Conservation (phyloP, 371 early-diverging fungal species). For the Lichtheimia ornata region DNA sequence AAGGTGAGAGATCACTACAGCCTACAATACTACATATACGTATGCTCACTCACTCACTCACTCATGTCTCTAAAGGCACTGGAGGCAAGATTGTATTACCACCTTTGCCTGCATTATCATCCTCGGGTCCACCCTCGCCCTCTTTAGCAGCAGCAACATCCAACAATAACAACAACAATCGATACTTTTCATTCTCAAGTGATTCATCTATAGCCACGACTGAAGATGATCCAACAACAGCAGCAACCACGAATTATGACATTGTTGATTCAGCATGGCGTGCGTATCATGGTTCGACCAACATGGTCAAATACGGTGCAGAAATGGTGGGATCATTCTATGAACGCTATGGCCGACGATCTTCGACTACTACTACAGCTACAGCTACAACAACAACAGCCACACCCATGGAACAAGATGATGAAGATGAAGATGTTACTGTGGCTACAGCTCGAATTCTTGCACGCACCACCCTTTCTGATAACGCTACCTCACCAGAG, state of each 20-base stretch:
- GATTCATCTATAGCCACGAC: slow-evolving; percentile 22
- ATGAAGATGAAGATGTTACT: slow-evolving; percentile 37
- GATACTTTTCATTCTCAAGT: slow-evolving; percentile 24
- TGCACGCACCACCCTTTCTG: slow-evolving; percentile 34
- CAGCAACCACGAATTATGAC: slow-evolving; percentile 60
- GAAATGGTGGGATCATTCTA: slow-evolving; percentile 76
- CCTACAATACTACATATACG: background rate
- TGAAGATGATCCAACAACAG: slow-evolving; percentile 21
- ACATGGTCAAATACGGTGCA: slow-evolving; percentile 61
- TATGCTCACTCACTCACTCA: background rate
- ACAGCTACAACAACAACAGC: background rate
- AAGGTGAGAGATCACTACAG: background rate
- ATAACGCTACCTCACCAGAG: slow-evolving; percentile 5
- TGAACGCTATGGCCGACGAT: slow-evolving; percentile 35
- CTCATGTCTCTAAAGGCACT: background rate
- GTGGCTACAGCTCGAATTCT: slow-evolving; percentile 36
- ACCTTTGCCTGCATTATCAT: slow-evolving; percentile 18
- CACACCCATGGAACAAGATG: background rate
- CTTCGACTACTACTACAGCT: background rate
- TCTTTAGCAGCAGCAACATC: slow-evolving; percentile 25
- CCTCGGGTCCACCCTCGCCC: slow-evolving; percentile 35
- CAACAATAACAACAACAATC: slow-evolving; percentile 6
- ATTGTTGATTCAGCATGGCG: slow-evolving; percentile 76
- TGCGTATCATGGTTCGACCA: slow-evolving; percentile 74
- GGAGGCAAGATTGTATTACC: slow-evolving; percentile 24